Base-by-base conservation (phyloP, 306 rosid genomes). In the Echinosophora koreensis region DNA sequence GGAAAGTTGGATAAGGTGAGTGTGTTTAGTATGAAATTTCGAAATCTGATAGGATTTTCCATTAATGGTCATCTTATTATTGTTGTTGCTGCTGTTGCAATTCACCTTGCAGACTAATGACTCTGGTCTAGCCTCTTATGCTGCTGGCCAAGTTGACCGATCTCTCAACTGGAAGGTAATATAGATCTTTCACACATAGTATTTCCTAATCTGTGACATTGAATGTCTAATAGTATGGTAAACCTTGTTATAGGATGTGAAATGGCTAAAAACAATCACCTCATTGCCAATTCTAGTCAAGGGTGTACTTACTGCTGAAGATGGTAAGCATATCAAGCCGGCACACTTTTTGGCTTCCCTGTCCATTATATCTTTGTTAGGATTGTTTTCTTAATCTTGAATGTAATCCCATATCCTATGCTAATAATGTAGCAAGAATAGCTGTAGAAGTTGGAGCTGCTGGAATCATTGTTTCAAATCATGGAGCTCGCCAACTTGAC, bases 401-500 rank as follows among this genome's bases (percentile, higher is more conserved):
- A 71, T 5, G 32, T 39, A 67, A 3, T 49, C 63, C 9, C 13
- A 50, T 50, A 39, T 58, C 42, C 10, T 52, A 16, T 71, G 32
- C 52, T 12, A 12, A 46, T 44, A 60, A 65, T 79, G 90, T 83
- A 96, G 98, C 98, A 22, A 91, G 85, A 90, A 52, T 92, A 51
- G 92, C 99, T 13, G 1, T 89, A 52, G 88, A 89, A 84, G 81
- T 84, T 65, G 96, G 98, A 73, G 99, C 84, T 70, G 90, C 96
- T 51, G 99, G 99, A 66, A 77, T 96, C 50, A 87, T 96, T 51
- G 97, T 96, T 72, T 96, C 98, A 60, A 96, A 96, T 82, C 99
- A 96, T 2, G 97, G 99, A 69, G 99, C 98, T 83, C 99, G 99
- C 71, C 99, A 96, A 80, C 98, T 96, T 60, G 96, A 96, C 79